Base-by-base conservation (phyloP, 257 asterid species). In the Solanum piurae region DNA sequence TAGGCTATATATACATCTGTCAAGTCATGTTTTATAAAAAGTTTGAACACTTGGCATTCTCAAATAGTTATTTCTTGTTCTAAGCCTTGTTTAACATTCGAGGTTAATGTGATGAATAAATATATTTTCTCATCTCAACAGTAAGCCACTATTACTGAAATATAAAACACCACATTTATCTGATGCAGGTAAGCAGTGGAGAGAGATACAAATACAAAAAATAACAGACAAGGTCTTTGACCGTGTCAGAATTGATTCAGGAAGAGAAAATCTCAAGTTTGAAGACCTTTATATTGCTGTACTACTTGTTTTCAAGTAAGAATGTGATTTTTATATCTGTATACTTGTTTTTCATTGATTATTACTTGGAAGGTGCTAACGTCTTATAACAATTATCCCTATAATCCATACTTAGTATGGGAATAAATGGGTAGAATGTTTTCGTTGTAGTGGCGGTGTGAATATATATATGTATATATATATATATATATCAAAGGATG, bases 241-340 rank as follows among this genome's bases (percentile, higher is more conserved):
- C 84, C 93, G 93, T 86, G 91, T 95, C 90, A 93, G 91, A 90
- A 86, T 69, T 37, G 95, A 92, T 27, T 7, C 90, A 73, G 99
- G 96, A 79, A 88, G 86, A 86, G 88, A 83, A 42, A 93, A 86
- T 82, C 91, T 97, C 89, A 90, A 94, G 49, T 95, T 97, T 89
- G 98, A 95, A 89, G 98, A 97, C 90, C 95, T 97, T 84, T 95
- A 94, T 86, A 95, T 97, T 82, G 96, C 95, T 86, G 98, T 95
- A 88, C 89, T 97, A 23, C 96, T 97, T 83, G 94, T 97, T 76
- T 97, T 72, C 91, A 95, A 97, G 99, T 76, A 13, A 49, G 55
- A 46, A 46, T 12, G 55, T 46, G 55, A 46, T 46, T 42, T 42
- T 42, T 46, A 12, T 46, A 14, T 46, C 5, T 46, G 52, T 46